Base-by-base conservation (phyloP, 2,329 filamentous ascomycete species). In the Colletotrichum godetiae region DNA sequence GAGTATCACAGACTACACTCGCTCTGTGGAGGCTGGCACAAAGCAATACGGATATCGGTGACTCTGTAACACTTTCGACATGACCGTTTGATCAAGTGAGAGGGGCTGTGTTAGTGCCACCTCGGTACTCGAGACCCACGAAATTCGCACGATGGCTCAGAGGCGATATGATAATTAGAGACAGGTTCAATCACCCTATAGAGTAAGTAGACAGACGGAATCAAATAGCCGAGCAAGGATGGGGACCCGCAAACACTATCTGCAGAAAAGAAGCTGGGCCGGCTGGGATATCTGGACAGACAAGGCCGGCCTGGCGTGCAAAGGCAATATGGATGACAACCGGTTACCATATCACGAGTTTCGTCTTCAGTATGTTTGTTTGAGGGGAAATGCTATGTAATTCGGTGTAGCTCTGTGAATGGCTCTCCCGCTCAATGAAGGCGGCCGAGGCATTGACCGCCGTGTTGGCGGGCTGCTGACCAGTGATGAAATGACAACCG, bases 71-170 rank as follows among this genome's bases (percentile, higher is more conserved):
- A 13, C 5, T 5, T 37, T 52, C 37, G 29, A 35, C 4, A 42
- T 49, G 11, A 49, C 60, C 46, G 60, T 15, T 33, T 52, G 56
- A 55, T 33, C 42, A 65, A 10, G 57, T 46, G 46, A 29, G 22
- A 52, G 46, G 46, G 19, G 22, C 42, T 37, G 56, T 56, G 27
- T 27, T 8, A 42, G 56, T 58, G 35, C 22, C 67, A 61, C 60
- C 56, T 70, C 71, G 71, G 71, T 46, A 71, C n/a, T 33, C 59
- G 60, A 70, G 67, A 61, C 56, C 63, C 56, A 64, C 60, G 55
- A 37, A 49, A 57, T 53, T 33, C 31, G 19, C 60, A 52, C 22
- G 37, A 71, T 35, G 29, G 33, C 12, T 13, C 10, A 57, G 31
- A 33, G 22, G 7, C 60, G 22, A 24, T 53, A 35, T 53, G 56